phyloP scores from a whole-genome alignment of 208 protist species.

The Herpetomonas samuelpessoai region DNA sequence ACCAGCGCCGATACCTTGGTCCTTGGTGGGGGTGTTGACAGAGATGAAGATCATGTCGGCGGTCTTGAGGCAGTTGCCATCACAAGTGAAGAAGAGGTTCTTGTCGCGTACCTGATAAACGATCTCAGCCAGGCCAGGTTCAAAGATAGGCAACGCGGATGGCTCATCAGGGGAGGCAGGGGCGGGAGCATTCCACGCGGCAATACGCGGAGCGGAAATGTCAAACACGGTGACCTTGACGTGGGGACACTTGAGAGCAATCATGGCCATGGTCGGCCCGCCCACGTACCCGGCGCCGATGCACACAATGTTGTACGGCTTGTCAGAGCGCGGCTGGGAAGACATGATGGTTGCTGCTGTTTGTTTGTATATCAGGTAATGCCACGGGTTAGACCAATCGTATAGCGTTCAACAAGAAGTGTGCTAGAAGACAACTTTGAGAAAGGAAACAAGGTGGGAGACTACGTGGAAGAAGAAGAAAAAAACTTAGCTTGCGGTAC shows the following conservation, averaged over 20 bases:
- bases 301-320: conserved; percentile 49
- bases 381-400: no score
- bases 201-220: conserved; percentile 86
- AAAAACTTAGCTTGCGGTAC: no score
- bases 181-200: conserved; percentile 89
- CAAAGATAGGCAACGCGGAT: conserved; percentile 90
- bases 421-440: no score
- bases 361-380: no score
- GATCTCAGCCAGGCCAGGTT: conserved; percentile 94
- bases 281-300: conserved; percentile 96
- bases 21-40: conserved; percentile 98
- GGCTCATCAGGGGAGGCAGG: conserved; percentile 18
- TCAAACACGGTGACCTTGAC: conserved; percentile 93
- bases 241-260: conserved; percentile 93
- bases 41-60: conserved; percentile 97
- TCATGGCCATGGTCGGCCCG: conserved; percentile 96
- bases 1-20: conserved; percentile 90
- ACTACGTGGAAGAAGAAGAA: no score
- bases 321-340: conserved; percentile 6
- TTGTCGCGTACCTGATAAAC: conserved; percentile 57
- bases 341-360: conserved; percentile 1
- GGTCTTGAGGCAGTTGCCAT: conserved; percentile 59
- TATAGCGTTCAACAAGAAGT: no score
- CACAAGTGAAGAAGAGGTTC: conserved; percentile 96
- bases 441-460: no score